These are phyloP conservation scores for Lipomyces spencermartinsiae DNA, from an alignment of 805 yeast genomes.

Conservation along the genomic window DNA sequence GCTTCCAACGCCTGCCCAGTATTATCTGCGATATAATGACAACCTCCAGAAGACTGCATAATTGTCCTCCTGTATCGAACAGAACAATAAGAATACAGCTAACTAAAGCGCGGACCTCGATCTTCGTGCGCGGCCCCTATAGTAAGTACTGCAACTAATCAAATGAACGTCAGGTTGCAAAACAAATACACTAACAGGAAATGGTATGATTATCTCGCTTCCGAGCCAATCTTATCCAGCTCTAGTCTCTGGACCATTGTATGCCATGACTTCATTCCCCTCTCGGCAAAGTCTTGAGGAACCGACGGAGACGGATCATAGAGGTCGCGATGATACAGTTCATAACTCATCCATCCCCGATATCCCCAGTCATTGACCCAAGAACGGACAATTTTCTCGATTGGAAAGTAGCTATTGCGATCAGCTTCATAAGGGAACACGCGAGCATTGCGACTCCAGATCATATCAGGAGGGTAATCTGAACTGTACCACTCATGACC, in stretches of 20 bases:
- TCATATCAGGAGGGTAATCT: slow-evolving; percentile 12
- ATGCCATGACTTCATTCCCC: slow-evolving; percentile 19
- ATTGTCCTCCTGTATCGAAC: too few relatives aligned
- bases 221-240: slow-evolving; percentile 1
- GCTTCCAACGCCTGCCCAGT: too few relatives aligned
- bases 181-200: not conserved
- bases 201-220: not conserved
- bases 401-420: slow-evolving; percentile 16
- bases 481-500: slow-evolving; percentile 12
- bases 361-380: slow-evolving; percentile 20
- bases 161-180: not conserved
- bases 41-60: too few relatives aligned
- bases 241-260: slow-evolving; percentile 9
- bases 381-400: slow-evolving; percentile 6
- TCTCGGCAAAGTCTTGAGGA: slow-evolving; percentile 6
- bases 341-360: slow-evolving; percentile 18
- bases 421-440: slow-evolving; percentile 18
- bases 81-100: too few relatives aligned
- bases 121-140: too few relatives aligned
- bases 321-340: slow-evolving; percentile 7
- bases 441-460: slow-evolving; percentile 24
- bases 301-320: slow-evolving; percentile 5
- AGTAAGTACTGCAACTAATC: too few relatives aligned
- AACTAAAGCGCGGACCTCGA: too few relatives aligned
- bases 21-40: too few relatives aligned